phyloP scores from a whole-genome alignment of 202 grass and related monocot species.

The Miscanthus sacchariflorus region DNA sequence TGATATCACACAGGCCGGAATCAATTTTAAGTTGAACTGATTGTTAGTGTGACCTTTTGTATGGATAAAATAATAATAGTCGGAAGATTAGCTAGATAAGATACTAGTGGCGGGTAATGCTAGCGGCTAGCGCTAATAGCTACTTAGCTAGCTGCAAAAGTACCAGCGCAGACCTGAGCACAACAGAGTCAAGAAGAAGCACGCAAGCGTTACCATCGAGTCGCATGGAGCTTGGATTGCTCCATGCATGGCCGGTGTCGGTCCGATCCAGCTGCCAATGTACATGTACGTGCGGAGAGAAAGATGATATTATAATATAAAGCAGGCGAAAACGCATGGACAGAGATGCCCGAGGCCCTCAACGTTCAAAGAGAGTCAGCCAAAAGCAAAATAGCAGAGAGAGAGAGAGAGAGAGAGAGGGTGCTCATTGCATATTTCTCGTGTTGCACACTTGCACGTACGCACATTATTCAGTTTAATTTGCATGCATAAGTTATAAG shows the following conservation, averaged over 20 bases:
- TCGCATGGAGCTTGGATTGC: neutral
- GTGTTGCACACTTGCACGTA: too few relatives aligned
- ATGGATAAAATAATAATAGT: neutral
- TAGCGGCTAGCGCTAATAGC: neutral
- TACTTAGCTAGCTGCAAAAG: neutral
- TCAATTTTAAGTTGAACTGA: neutral
- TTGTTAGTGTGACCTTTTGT: neutral
- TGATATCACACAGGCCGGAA: too few relatives aligned
- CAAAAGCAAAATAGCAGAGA: neutral
- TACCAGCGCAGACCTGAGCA: neutral
- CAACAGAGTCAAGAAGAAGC: neutral
- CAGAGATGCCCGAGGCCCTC: slow-evolving; percentile 3
- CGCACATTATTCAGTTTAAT: too few relatives aligned
- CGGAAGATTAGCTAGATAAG: neutral
- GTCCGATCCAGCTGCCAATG: slow-evolving; percentile 1
- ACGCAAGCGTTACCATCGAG: slow-evolving; percentile 6
- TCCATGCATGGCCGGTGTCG: neutral
- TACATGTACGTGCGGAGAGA: neutral
- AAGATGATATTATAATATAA: neutral
- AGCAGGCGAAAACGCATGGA: neutral
- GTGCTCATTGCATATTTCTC: too few relatives aligned
- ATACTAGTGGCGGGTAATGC: neutral
- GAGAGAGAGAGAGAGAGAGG: too few relatives aligned
- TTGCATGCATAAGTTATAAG: too few relatives aligned
- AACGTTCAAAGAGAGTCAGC: neutral